Evolutionary conservation across 371 early-diverging fungal genomes (phyloP).

Genomic region (Actinomortierella wolfii): DNA sequence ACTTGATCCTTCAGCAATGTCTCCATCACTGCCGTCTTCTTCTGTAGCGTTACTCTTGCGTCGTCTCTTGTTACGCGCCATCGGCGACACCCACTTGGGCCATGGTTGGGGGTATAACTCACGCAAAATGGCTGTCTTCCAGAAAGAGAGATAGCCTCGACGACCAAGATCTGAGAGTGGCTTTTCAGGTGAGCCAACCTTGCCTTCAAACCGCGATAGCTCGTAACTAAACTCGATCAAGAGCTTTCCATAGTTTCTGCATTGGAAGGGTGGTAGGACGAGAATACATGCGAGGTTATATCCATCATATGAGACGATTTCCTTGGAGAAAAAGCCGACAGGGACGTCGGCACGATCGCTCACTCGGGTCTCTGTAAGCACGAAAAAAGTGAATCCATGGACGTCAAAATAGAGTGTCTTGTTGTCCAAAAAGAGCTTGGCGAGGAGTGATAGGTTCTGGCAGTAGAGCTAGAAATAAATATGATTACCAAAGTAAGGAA

Average conservation of each 20-base stretch:
- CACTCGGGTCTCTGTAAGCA: constrained; percentile 76
- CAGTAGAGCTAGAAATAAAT: constrained; percentile 76
- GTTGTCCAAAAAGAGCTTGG: constrained; percentile 96
- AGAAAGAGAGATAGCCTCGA: constrained; percentile 74
- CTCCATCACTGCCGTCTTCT: background rate
- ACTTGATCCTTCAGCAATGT: background rate
- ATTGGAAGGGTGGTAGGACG: constrained; percentile 84
- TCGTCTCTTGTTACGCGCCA: constrained; percentile 4
- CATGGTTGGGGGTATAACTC: constrained; percentile 44
- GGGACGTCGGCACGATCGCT: constrained; percentile 52
- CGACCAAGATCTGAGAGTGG: constrained; percentile 80
- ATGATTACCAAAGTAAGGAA: too few relatives aligned
- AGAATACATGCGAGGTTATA: constrained; percentile 91
- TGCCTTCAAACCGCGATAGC: constrained; percentile 86
- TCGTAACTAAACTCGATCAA: constrained; percentile 93
- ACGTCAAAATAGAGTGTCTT: constrained; percentile 99
- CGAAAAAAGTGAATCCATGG: constrained; percentile 97
- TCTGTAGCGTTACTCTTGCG: background rate
- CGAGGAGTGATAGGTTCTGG: constrained; percentile 93
- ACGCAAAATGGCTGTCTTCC: constrained; percentile 72
- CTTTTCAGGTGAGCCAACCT: constrained; percentile 89
- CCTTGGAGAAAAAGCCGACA: constrained; percentile 77
- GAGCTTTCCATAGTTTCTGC: constrained; percentile 85
- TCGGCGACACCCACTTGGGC: constrained; percentile 26
- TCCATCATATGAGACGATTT: constrained; percentile 74